Evolutionary conservation across 768 basidiomycete species (phyloP).

Genomic region (Kwoniella heveanensis): DNA sequence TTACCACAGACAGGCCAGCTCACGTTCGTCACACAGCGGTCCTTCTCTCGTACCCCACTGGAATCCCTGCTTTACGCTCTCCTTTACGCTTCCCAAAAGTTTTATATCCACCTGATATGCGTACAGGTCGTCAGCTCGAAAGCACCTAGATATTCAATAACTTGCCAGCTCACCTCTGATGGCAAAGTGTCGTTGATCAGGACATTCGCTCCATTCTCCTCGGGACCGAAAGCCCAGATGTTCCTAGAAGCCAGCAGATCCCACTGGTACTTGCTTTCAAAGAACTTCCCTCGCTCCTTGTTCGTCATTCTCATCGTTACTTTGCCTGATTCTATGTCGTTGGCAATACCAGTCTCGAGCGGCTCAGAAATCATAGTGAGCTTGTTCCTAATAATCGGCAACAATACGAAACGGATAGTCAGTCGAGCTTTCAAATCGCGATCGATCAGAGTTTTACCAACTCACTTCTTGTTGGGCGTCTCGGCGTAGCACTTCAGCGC

Average conservation of each 20-base stretch:
- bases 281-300: slow-evolving; percentile 93
- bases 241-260: slow-evolving; percentile 94
- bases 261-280: slow-evolving; percentile 97
- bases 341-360: slow-evolving; percentile 89
- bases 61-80: slow-evolving; percentile 98
- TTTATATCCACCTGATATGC: slow-evolving; percentile 81
- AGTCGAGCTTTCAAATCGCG: too few relatives aligned
- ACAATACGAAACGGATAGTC: not conserved
- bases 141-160: too few relatives aligned
- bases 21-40: slow-evolving; percentile 96
- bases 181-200: slow-evolving; percentile 94
- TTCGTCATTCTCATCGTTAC: slow-evolving; percentile 93
- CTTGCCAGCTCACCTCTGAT: slow-evolving; percentile 71
- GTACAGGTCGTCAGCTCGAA: slow-evolving; percentile 25
- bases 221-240: slow-evolving; percentile 99
- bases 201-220: slow-evolving; percentile 91
- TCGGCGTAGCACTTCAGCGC: slow-evolving; percentile 99
- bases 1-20: slow-evolving; percentile 57
- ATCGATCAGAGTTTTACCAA: not conserved
- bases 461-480: slow-evolving; percentile 83
- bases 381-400: slow-evolving; percentile 70
- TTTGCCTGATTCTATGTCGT: slow-evolving; percentile 90
- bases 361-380: slow-evolving; percentile 99
- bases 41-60: slow-evolving; percentile 99
- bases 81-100: slow-evolving; percentile 80